Percentiles rank a stretch among this genome's conserved stretches.
phyloP scores from a whole-genome alignment of 78 protist genomes.

The Dictyostelium brefeldianum region DNA sequence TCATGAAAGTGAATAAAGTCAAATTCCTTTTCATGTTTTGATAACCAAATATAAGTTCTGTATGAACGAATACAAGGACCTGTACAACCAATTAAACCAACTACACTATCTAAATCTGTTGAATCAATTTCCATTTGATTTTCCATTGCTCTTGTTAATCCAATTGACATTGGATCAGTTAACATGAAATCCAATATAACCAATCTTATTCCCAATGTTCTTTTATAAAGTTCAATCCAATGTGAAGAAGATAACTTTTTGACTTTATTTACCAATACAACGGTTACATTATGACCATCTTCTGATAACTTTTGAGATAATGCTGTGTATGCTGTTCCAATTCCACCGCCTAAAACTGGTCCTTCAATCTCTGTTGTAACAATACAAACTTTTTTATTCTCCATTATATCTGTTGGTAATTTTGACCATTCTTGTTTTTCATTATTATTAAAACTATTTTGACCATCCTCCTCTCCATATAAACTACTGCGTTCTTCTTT shows the following conservation, averaged over 20 bases:
- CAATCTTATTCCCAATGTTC: conserved; percentile 1
- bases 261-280: conserved; percentile 37
- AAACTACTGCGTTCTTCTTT: too few relatives aligned
- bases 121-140: not conserved
- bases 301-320: conserved; percentile 36
- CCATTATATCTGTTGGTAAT: not conserved
- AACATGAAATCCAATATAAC: conserved; percentile 8
- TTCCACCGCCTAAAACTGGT: conserved; percentile 75
- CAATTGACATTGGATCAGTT: not conserved
- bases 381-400: conserved; percentile 9
- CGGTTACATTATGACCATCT: conserved; percentile 57
- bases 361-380: conserved; percentile 76
- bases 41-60: conserved; percentile 14
- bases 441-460: not conserved
- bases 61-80: conserved; percentile 65
- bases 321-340: conserved; percentile 78
- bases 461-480: not conserved
- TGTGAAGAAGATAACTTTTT: conserved; percentile 32
- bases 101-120: not conserved
- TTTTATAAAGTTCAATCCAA: conserved; percentile 37
- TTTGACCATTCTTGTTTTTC: not conserved
- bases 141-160: not conserved
- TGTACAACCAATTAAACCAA: conserved; percentile 51
- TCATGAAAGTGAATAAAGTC: conserved; percentile 74
- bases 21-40: not conserved